Percentiles rank a stretch among this genome's conserved stretches.
Evolutionary conservation across 2,329 filamentous ascomycete species (phyloP).

Genomic region (Aspergillus ruber): DNA sequence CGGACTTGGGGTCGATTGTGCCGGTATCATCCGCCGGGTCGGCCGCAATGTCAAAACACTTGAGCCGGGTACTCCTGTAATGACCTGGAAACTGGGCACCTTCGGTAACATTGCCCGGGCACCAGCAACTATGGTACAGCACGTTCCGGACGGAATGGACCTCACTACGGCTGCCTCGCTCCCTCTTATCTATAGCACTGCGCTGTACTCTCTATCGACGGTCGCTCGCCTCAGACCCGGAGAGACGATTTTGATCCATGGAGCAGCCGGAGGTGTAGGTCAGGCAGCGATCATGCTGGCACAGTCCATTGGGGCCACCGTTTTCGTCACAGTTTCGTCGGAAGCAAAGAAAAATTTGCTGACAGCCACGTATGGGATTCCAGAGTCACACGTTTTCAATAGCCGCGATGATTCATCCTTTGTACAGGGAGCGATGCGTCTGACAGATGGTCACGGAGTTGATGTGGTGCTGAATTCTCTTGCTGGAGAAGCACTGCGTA

Average conservation of each 20-base stretch:
- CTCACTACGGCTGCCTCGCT: background rate
- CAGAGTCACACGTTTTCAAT: conserved; percentile 10
- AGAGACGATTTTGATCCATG: conserved; percentile 10
- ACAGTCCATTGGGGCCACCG: conserved; percentile 6
- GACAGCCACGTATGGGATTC: conserved; percentile 10
- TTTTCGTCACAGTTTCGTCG: conserved; percentile 10
- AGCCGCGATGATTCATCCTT: conserved; percentile 6
- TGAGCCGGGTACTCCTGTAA: background rate
- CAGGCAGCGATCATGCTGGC: conserved; percentile 3
- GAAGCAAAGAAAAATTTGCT: conserved; percentile 10
- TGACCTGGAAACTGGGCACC: background rate
- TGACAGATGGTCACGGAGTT: conserved; percentile 7
- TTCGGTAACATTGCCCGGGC: background rate
- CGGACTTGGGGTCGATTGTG: background rate
- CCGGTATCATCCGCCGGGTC: background rate
- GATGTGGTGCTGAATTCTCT: conserved; percentile 18
- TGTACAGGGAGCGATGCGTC: conserved; percentile 1
- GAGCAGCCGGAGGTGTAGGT: conserved; percentile 7
- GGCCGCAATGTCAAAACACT: background rate
- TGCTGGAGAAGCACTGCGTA: conserved; percentile 10
- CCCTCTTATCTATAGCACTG: conserved; percentile 6
- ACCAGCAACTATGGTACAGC: background rate
- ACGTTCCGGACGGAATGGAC: background rate
- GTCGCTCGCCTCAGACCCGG: conserved; percentile 7
- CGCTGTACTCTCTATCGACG: conserved; percentile 8